Evolutionary conservation across 495 filamentous ascomycete species (phyloP).

Genomic region (Chaetomium tenue): DNA sequence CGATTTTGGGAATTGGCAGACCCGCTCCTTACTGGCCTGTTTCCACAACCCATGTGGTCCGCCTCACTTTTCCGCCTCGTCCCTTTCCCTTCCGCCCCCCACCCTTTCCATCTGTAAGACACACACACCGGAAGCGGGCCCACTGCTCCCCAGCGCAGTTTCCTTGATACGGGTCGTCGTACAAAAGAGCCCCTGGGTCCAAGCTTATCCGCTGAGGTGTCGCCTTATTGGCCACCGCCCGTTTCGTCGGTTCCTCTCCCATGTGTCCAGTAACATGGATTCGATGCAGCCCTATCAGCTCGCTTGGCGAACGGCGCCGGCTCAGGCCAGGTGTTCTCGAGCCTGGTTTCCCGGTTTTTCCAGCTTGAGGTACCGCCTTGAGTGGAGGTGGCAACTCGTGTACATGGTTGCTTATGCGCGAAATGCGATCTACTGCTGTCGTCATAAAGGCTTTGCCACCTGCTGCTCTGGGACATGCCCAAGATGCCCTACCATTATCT

Average conservation of each 20-base stretch:
- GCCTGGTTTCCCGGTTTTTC: not conserved
- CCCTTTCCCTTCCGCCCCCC: constrained; percentile 16
- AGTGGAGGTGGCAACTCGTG: constrained; percentile 4
- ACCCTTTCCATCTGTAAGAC: constrained; percentile 2
- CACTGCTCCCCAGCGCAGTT: not conserved
- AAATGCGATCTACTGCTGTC: constrained; percentile 19
- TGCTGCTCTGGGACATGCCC: not conserved
- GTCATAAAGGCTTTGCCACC: constrained; percentile 11
- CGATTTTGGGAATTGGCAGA: constrained; percentile 20
- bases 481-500: not conserved
- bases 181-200: not conserved
- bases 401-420: constrained; percentile 12
- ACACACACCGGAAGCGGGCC: not conserved
- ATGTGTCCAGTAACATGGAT: not conserved
- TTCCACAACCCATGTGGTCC: constrained; percentile 19
- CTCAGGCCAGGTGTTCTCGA: not conserved
- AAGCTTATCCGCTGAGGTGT: not conserved
- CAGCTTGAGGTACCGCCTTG: not conserved
- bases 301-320: constrained; percentile 8
- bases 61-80: constrained; percentile 36
- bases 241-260: constrained; percentile 7
- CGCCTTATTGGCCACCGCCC: not conserved
- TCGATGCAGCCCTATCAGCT: constrained; percentile 35
- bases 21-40: constrained; percentile 25
- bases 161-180: not conserved